phyloP scores from a whole-genome alignment of 768 basidiomycete genomes.

The Trametes coccinea region DNA sequence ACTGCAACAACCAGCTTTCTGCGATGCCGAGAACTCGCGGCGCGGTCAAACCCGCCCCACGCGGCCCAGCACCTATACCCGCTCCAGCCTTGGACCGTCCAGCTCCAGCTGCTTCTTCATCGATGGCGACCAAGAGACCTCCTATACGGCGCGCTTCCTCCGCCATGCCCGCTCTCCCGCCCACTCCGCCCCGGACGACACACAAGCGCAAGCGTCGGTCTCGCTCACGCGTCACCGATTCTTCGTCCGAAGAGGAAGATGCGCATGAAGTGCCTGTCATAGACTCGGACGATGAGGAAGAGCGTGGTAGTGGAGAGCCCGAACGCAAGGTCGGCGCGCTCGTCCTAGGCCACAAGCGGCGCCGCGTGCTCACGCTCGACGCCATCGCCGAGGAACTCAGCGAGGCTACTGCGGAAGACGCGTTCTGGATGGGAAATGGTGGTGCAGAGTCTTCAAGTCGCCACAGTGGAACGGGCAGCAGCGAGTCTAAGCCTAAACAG shows the following conservation, averaged over 20 bases:
- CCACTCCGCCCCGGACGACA: constrained; percentile 24
- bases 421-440: constrained; percentile 30
- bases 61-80: constrained; percentile 9
- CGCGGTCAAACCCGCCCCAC: constrained; percentile 12
- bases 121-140: constrained; percentile 13
- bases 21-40: constrained; percentile 21
- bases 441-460: not conserved
- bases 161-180: constrained; percentile 13
- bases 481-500: constrained; percentile 1
- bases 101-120: constrained; percentile 1
- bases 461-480: not conserved
- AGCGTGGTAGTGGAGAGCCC: not conserved
- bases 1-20: not conserved
- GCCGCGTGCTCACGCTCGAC: constrained; percentile 27
- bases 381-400: constrained; percentile 31
- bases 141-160: constrained; percentile 17
- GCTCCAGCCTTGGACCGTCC: not conserved
- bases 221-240: constrained; percentile 47
- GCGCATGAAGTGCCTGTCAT: constrained; percentile 19
- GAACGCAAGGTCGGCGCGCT: constrained; percentile 35
- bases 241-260: constrained; percentile 36
- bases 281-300: constrained; percentile 36
- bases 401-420: constrained; percentile 29
- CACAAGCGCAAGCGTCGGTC: constrained; percentile 27
- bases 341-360: constrained; percentile 30